Conservation (phyloP, 2,329 filamentous ascomycete species). For the Apiospora aurea region DNA sequence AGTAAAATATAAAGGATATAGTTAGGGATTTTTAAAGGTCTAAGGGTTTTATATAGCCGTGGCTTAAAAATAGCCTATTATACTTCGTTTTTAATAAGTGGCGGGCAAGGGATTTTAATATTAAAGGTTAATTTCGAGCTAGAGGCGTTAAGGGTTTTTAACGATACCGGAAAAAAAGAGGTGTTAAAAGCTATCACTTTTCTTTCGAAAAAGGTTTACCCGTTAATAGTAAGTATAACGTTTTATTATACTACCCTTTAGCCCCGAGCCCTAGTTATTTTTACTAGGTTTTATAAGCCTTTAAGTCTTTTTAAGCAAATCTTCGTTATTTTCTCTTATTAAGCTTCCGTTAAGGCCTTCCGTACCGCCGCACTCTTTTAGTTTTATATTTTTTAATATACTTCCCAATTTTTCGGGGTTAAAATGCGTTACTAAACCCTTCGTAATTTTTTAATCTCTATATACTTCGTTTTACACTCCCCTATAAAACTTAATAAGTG, state of each 20-base stretch:
- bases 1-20: too few species aligned
- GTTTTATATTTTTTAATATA: too few species aligned
- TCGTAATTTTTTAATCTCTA: background rate
- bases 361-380: too few species aligned
- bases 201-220: too few species aligned
- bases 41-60: too few species aligned
- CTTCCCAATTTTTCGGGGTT: too few species aligned
- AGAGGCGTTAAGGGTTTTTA: background rate
- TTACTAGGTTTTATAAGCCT: background rate
- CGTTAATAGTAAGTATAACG: too few species aligned
- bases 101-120: background rate
- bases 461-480: background rate
- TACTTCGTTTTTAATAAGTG: background rate
- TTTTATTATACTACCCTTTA: background rate
- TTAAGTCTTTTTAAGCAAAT: background rate
- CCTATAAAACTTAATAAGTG: background rate
- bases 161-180: background rate
- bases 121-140: background rate
- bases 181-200: background rate
- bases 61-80: background rate
- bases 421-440: background rate
- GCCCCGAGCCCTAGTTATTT: background rate
- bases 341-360: too few species aligned
- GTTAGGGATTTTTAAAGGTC: too few species aligned
- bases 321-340: too few species aligned